Evolutionary conservation across 2,329 filamentous ascomycete species (phyloP), one percentile per base, ranked within the genome.

Genomic region (Lecanosticta acicola): DNA sequence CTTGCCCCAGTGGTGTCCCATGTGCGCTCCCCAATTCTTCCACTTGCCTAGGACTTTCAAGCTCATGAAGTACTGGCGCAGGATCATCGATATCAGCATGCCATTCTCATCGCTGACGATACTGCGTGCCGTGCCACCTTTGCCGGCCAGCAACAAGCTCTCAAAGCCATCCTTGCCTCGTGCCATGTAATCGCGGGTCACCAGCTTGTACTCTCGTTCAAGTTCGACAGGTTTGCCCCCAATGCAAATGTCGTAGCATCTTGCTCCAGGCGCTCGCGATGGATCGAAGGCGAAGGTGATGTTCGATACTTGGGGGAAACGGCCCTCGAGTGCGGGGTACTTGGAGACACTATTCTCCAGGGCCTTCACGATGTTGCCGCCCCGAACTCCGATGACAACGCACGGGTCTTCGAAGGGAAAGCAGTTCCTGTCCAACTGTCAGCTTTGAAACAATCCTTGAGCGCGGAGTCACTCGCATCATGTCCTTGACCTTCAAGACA

Each of bases 371-470:
- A 96, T 79, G 1, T 83, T 84, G 56, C 80, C 73, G 0, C 90
- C 90, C 0, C 72, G 80, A 3, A 88, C 75, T 26, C 77, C 78
- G 49, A 95, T 72, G 3, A 94, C 79, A 0, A 95, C 84, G 1
- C 90, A 85, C 0, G 89, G 88, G 53, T 95, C 89, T 62, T 95
- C 89, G 57, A 96, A 95, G 0, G 90, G 90, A 56, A 95, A 95
- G 61, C 66, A 67, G 42, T 57, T 56, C 50, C n/a, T n/a, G 59
- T 59, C 26, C n/a, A n/a, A n/a, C 8, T n/a, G n/a, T n/a, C n/a
- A n/a, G n/a, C n/a, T n/a, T n/a, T n/a, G n/a, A n/a, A n/a, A n/a
- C n/a, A n/a, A n/a, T n/a, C n/a, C n/a, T n/a, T n/a, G n/a, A n/a
- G n/a, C n/a, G n/a, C n/a, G n/a, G n/a, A n/a, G n/a, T n/a, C n/a